These are phyloP conservation scores for Colletotrichum lindemuthianum DNA, from an alignment of 2,329 filamentous ascomycete species.

Conservation along the genomic window DNA sequence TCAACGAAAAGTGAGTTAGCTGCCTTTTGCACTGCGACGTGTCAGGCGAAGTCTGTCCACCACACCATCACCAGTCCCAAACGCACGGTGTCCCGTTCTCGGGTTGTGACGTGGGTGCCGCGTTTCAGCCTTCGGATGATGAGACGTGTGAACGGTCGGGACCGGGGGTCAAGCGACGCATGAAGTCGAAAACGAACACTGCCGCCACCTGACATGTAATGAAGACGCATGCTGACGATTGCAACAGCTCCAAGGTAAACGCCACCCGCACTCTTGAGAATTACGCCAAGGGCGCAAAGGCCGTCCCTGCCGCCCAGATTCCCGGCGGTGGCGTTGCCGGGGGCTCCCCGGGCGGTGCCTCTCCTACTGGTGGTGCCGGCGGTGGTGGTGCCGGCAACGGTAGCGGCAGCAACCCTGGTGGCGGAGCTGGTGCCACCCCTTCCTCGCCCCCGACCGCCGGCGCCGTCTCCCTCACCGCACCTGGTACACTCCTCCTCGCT, in stretches of 20 bases:
- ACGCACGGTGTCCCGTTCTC: background rate
- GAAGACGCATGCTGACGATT: conserved; percentile 21
- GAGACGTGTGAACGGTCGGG: background rate
- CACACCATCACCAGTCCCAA: no score
- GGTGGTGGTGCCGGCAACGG: conserved; percentile 31
- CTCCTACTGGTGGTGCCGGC: conserved; percentile 39
- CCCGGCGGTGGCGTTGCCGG: conserved; percentile 36
- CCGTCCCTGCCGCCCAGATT: conserved; percentile 40
- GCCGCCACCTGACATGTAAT: background rate
- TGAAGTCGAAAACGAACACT: background rate
- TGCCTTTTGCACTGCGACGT: background rate
- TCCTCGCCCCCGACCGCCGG: conserved; percentile 34
- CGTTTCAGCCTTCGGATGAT: conserved; percentile 32
- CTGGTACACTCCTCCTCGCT: conserved; percentile 54
- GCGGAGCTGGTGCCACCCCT: conserved; percentile 18
- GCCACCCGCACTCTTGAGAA: conserved; percentile 59
- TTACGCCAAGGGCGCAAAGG: conserved; percentile 55
- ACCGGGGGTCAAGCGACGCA: conserved; percentile 1
- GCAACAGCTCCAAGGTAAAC: conserved; percentile 59
- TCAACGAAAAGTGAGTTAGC: conserved; percentile 74
- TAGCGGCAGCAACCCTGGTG: conserved; percentile 19
- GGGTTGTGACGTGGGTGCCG: background rate
- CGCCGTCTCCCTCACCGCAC: conserved; percentile 49
- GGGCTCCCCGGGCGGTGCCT: conserved; percentile 33
- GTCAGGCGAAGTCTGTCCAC: no score